Evolutionary conservation across 2,329 filamentous ascomycete species (phyloP).

Genomic region (Knufia petricola): DNA sequence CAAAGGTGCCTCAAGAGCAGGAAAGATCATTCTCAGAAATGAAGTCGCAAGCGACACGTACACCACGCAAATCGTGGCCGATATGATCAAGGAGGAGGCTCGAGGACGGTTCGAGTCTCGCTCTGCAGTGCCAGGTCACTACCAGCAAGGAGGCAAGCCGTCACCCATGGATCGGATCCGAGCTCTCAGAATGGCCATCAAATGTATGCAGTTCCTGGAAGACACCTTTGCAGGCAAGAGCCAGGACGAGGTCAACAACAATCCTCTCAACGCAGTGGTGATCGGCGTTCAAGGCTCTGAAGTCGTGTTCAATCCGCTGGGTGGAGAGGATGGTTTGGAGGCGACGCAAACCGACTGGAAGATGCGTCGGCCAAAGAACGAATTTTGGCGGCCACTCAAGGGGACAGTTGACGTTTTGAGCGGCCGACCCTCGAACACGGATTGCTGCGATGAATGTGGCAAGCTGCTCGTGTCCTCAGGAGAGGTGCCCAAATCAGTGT

Average conservation of each 20-base stretch:
- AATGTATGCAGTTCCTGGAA: slow-evolving; percentile 88
- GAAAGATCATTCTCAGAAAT: slow-evolving; percentile 92
- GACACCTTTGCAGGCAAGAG: slow-evolving; percentile 54
- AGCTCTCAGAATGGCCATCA: slow-evolving; percentile 83
- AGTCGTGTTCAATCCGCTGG: slow-evolving; percentile 78
- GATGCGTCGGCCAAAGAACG: slow-evolving; percentile 70
- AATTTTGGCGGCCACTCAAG: slow-evolving; percentile 78
- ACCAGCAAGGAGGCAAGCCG: slow-evolving; percentile 86
- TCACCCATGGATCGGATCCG: slow-evolving; percentile 94
- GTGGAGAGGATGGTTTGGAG: slow-evolving; percentile 55
- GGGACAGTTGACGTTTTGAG: slow-evolving; percentile 75
- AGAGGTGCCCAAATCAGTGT: neutral
- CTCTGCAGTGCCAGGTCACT: slow-evolving; percentile 84
- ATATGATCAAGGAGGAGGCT: slow-evolving; percentile 91
- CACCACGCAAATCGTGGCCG: slow-evolving; percentile 82
- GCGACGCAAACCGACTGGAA: slow-evolving; percentile 84
- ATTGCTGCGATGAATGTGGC: slow-evolving; percentile 6
- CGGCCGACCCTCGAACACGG: slow-evolving; percentile 48
- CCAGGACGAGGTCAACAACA: slow-evolving; percentile 58
- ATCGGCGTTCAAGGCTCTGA: slow-evolving; percentile 88
- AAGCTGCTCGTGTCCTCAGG: neutral
- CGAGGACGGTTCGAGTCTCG: slow-evolving; percentile 86
- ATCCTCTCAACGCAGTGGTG: slow-evolving; percentile 65
- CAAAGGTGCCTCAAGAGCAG: slow-evolving; percentile 77
- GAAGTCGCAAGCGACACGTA: slow-evolving; percentile 88